Evolutionary conservation across 768 basidiomycete species (phyloP), one percentile per base, ranked within the genome.

Genomic region (Fistulinella prunicolor): DNA sequence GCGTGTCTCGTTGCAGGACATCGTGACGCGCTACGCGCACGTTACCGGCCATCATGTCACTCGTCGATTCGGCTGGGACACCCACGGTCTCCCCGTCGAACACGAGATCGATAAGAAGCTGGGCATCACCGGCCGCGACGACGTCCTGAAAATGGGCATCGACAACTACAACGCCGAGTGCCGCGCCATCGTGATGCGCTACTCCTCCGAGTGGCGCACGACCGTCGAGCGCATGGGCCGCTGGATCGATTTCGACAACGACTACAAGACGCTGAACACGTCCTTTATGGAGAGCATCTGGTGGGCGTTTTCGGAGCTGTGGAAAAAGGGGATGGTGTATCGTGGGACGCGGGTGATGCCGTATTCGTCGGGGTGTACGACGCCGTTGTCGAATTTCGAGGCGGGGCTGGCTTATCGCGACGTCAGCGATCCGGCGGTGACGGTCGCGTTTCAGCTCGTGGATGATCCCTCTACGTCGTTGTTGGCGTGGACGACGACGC

Each of bases 231-330:
- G 96, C 54, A 94, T 98, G 87, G 96, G 95, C 28, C 84, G 96
- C 54, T 99, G 96, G 96, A 98, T 99, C 71, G 96, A 99, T 70
- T 99, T 99, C 59, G 96, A 99, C 69, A 90, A 97, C 59, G 96
- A 97, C 61, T 99, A 99, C 76, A 98, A 97, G 76, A 99, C 96
- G 14, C 79, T 98, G 53, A 93, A 98, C 61, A 69, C 83, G 7
- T 73, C 83, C 9, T 99, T 90, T 68, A 98, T 99, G 96, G 96
- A 99, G 75, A 86, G 84, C 39, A 91, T 96, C 10, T 99, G 96
- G 96, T 99, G 96, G 96, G 96, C 91, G 9, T 99, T 99, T 69
- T 76, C 82, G 44, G 84, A 94, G 64, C 79, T 99, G n/a, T 95
- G 85, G 78, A 82, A 93, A 62, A 95, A 93, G 67, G 83, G 77